Percentiles rank a stretch among this genome's conserved stretches.
phyloP scores from a whole-genome alignment of 73 alveolate genomes.

The Tetrahymena borealis region DNA sequence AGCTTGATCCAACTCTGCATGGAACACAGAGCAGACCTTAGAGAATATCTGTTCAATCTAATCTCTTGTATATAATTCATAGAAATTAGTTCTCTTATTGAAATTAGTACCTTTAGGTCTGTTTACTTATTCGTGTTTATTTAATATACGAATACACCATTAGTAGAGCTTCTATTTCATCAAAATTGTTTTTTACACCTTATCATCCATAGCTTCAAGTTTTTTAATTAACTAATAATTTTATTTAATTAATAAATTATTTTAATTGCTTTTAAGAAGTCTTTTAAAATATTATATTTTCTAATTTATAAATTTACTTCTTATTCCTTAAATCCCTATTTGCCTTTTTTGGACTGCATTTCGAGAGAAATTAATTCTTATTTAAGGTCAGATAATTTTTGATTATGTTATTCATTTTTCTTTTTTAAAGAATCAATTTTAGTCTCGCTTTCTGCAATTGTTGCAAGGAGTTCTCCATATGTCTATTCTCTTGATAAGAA shows the following conservation, averaged over 20 bases:
- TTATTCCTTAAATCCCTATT: background rate
- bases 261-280: slow-evolving; percentile 2
- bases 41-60: slow-evolving; percentile 12
- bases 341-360: background rate
- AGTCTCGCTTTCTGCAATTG: slow-evolving; percentile 69
- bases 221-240: slow-evolving; percentile 18
- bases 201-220: slow-evolving; percentile 21
- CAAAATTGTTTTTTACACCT: slow-evolving; percentile 30
- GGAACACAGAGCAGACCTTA: background rate
- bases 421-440: slow-evolving; percentile 67
- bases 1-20: background rate
- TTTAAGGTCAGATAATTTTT: background rate
- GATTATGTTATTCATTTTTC: slow-evolving; percentile 54
- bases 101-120: background rate
- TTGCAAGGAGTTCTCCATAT: slow-evolving; percentile 59
- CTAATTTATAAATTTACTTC: slow-evolving; percentile 5
- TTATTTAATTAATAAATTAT: background rate
- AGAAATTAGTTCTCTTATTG: slow-evolving; percentile 12
- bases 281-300: slow-evolving; percentile 11
- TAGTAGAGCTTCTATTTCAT: slow-evolving; percentile 23
- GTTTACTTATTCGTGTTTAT: slow-evolving; percentile 7
- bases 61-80: slow-evolving; percentile 12
- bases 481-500: slow-evolving; percentile 80
- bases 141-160: slow-evolving; percentile 29
- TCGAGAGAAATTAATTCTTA: background rate